Percentiles rank a stretch among this genome's conserved stretches.
Conservation (phyloP, 2,329 filamentous ascomycete species). For the Dothiorella sarmentorum region DNA sequence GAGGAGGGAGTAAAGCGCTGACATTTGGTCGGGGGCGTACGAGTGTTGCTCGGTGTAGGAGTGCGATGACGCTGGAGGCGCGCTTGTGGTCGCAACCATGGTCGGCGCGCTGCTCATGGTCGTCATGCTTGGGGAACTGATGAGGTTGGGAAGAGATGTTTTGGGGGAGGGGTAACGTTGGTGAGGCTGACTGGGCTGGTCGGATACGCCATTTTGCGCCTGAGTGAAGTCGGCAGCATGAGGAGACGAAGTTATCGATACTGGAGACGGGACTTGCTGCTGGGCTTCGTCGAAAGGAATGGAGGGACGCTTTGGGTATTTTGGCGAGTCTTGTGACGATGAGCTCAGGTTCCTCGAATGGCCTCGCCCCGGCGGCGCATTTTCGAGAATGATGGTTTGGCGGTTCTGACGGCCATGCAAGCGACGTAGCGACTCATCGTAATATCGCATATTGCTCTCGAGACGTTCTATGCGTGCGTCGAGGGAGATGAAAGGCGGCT, state of each 20-base stretch:
- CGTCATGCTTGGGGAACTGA: constrained; percentile 4
- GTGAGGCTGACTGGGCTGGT: background rate
- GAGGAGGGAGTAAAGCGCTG: constrained; percentile 28
- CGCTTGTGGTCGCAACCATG: constrained; percentile 6
- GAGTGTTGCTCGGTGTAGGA: constrained; percentile 16
- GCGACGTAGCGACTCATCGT: constrained; percentile 32
- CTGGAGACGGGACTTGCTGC: constrained; percentile 4
- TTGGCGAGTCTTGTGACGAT: constrained; percentile 20
- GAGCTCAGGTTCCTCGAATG: constrained; percentile 30
- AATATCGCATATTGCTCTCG: constrained; percentile 29
- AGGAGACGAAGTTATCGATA: background rate
- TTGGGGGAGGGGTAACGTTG: constrained; percentile 1
- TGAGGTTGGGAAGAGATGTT: constrained; percentile 4
- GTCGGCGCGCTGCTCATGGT: constrained; percentile 13
- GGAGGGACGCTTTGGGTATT: constrained; percentile 11
- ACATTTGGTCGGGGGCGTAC: constrained; percentile 21
- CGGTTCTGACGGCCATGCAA: constrained; percentile 34
- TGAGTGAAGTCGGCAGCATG: constrained; percentile 1
- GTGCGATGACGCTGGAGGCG: background rate
- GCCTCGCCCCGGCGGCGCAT: constrained; percentile 32
- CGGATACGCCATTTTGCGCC: background rate
- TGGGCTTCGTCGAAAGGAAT: constrained; percentile 6
- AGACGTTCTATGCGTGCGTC: constrained; percentile 35
- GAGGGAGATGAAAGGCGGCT: constrained; percentile 26
- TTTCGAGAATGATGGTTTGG: constrained; percentile 39